phyloP scores from a whole-genome alignment of 495 filamentous ascomycete species.

The Tuber umbilicatum region DNA sequence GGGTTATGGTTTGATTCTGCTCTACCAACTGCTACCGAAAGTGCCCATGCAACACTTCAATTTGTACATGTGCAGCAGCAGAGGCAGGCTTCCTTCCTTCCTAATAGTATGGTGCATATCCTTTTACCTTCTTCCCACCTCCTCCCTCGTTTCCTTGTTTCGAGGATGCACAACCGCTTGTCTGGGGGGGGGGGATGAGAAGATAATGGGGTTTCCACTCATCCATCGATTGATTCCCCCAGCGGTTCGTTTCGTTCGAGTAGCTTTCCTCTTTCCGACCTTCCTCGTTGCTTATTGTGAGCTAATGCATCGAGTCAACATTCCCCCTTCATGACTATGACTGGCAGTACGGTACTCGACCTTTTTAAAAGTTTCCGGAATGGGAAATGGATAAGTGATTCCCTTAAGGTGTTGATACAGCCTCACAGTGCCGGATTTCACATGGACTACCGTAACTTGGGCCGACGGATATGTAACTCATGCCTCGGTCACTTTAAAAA shows the following conservation, averaged over 20 bases:
- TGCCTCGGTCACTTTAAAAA: not conserved
- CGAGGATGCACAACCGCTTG: not conserved
- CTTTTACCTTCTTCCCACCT: not conserved
- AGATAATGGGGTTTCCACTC: not conserved
- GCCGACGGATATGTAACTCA: not conserved
- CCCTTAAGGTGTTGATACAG: not conserved
- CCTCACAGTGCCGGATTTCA: not conserved
- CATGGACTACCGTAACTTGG: not conserved
- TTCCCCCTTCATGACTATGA: not conserved
- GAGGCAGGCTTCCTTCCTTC: not conserved
- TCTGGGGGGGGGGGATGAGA: not conserved
- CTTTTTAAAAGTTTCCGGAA: not conserved
- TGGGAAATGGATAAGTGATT: not conserved
- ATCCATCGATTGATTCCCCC: not conserved
- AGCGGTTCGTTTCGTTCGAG: not conserved
- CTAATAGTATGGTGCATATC: not conserved
- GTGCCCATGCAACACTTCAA: not conserved
- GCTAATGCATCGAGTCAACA: slow-evolving; percentile 26
- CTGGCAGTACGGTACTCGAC: not conserved
- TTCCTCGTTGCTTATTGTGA: slow-evolving; percentile 17
- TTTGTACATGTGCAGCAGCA: not conserved
- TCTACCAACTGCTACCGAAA: not conserved
- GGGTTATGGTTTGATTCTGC: not conserved
- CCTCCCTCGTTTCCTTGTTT: slow-evolving; percentile 11
- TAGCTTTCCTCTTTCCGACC: not conserved